These are phyloP conservation scores for Fraxinus baroniana DNA, from an alignment of 305 asterid species.

Conservation along the genomic window DNA sequence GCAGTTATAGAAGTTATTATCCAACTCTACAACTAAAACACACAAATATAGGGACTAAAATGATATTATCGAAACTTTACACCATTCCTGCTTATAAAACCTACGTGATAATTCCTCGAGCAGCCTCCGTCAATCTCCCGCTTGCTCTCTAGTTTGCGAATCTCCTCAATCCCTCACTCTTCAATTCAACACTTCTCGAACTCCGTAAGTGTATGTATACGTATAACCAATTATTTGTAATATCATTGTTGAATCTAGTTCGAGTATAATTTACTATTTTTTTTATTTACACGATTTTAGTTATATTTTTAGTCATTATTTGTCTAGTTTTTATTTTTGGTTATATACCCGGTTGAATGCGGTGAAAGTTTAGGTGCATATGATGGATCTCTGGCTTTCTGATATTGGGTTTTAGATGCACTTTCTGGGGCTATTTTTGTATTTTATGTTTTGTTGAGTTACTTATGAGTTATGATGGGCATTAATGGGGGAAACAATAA, in stretches of 20 bases:
- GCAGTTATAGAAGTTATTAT: neutral
- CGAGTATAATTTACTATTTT: neutral
- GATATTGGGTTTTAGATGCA: neutral
- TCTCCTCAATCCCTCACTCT: neutral
- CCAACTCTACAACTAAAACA: neutral
- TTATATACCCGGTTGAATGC: neutral
- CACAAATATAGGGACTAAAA: neutral
- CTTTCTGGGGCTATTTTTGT: neutral
- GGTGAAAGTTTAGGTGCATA: neutral
- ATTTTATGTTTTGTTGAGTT: neutral
- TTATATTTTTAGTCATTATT: neutral
- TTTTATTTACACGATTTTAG: neutral
- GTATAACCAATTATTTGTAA: neutral
- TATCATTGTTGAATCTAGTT: neutral
- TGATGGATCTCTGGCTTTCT: neutral
- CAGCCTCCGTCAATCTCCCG: slow-evolving; percentile 27
- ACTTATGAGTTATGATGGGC: neutral
- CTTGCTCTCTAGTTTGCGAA: slow-evolving; percentile 4
- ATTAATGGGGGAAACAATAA: neutral
- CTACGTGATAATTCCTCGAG: neutral
- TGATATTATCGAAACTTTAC: slow-evolving; percentile 8
- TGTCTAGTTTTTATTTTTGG: neutral
- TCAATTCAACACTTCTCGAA: neutral
- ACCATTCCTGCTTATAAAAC: slow-evolving; percentile 10
- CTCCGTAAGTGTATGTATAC: slow-evolving; percentile 7